Evolutionary conservation across 2,329 filamentous ascomycete species (phyloP).

Genomic region (Penicillium sp.): DNA sequence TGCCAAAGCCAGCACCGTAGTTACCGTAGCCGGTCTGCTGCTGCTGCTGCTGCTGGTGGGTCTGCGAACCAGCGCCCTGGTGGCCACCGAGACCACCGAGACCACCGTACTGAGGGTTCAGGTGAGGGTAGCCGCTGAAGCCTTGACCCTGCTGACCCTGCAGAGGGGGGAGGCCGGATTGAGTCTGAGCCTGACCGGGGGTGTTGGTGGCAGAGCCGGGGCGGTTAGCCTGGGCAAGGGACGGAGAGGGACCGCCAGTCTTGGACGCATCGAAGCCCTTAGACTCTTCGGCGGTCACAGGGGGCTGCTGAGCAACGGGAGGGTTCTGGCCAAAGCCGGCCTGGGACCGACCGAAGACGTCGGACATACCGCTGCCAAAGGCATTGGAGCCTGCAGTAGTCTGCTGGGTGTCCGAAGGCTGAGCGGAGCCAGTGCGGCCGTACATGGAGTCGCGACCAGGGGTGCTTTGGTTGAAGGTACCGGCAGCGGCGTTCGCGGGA

Average conservation of each 20-base stretch:
- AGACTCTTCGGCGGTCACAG: constrained; percentile 54
- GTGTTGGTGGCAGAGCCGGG: constrained; percentile 65
- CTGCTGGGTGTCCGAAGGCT: constrained; percentile 58
- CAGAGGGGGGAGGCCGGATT: constrained; percentile 56
- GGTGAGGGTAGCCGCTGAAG: constrained; percentile 59
- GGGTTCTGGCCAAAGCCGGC: constrained; percentile 60
- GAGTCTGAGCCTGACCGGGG: constrained; percentile 52
- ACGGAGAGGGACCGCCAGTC: constrained; percentile 61
- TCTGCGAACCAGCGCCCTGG: constrained; percentile 44
- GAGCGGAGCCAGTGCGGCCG: constrained; percentile 59
- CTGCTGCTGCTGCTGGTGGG: constrained; percentile 32
- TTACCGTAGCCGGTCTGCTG: constrained; percentile 43
- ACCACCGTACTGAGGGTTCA: constrained; percentile 57
- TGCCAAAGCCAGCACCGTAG: constrained; percentile 46
- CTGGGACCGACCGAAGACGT: constrained; percentile 62
- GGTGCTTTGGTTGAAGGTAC: constrained; percentile 45
- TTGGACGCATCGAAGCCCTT: constrained; percentile 62
- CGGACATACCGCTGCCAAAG: constrained; percentile 55
- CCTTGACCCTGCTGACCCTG: constrained; percentile 56
- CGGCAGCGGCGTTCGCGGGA: constrained; percentile 57
- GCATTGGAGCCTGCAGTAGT: constrained; percentile 52
- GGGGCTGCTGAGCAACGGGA: constrained; percentile 53
- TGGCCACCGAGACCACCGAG: constrained; percentile 47
- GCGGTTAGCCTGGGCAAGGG: constrained; percentile 63
- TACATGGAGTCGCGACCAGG: constrained; percentile 61